Conservation (phyloP, 2,329 filamentous ascomycete species). For the Dendryphion nanum region DNA sequence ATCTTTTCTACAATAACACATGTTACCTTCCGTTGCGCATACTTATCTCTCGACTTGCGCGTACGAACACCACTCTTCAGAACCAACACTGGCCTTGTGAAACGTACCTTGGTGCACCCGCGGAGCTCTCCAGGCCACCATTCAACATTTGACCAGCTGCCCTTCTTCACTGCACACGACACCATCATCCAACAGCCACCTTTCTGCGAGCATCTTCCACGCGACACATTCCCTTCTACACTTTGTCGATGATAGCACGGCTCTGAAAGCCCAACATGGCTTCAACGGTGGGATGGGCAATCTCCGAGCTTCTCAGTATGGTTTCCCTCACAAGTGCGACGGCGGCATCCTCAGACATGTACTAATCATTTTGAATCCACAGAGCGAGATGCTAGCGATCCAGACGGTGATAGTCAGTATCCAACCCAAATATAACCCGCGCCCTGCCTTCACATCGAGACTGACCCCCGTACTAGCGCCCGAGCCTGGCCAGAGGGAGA, state of each 20-base stretch:
- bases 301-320: constrained; percentile 42
- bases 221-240: constrained; percentile 3
- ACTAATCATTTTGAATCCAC: too few relatives aligned
- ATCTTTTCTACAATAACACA: too few relatives aligned
- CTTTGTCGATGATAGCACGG: constrained; percentile 25
- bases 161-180: background rate
- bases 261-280: constrained; percentile 37
- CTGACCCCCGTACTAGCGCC: constrained; percentile 56
- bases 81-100: too few relatives aligned
- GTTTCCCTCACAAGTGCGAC: constrained; percentile 12
- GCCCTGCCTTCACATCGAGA: constrained; percentile 34
- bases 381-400: constrained; percentile 47
- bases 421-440: constrained; percentile 3
- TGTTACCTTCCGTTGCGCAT: too few relatives aligned
- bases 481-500: constrained; percentile 87
- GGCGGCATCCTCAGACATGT: constrained; percentile 6
- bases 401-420: constrained; percentile 47
- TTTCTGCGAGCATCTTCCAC: constrained; percentile 15
- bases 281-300: constrained; percentile 37
- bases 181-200: constrained; percentile 13
- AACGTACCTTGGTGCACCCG: too few relatives aligned
- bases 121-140: background rate
- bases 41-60: too few relatives aligned
- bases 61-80: too few relatives aligned
- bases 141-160: background rate